These are phyloP conservation scores for Obelidium mucronatum DNA, from an alignment of 192 early-diverging fungal genomes.

Conservation along the genomic window DNA sequence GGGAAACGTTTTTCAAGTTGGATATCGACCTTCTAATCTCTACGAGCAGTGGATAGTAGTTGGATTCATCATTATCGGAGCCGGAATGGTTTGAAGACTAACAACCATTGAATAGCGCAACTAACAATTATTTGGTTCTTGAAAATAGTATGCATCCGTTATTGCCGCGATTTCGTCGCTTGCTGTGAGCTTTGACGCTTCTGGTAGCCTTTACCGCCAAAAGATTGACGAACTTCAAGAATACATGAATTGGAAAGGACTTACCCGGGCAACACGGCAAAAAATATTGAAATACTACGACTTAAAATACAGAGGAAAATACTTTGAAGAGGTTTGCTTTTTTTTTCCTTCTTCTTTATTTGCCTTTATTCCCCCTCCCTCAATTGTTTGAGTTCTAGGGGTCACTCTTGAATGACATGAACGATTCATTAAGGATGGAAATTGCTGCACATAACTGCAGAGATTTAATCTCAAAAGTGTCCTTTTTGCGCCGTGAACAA, in stretches of 20 bases:
- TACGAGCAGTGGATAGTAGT: neutral
- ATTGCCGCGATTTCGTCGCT: conserved; percentile 29
- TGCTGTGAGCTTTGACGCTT: conserved; percentile 29
- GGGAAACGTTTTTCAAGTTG: neutral
- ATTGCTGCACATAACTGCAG: conserved; percentile 41
- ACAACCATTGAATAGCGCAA: too few species aligned
- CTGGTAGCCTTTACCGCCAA: conserved; percentile 30
- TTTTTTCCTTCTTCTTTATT: neutral
- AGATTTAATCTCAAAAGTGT: conserved; percentile 35
- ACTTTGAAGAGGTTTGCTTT: conserved; percentile 10
- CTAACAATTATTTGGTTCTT: neutral
- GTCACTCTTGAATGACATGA: conserved; percentile 29
- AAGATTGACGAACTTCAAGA: conserved; percentile 39
- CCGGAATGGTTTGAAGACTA: neutral
- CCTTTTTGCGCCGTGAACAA: conserved; percentile 31
- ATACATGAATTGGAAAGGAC: conserved; percentile 33
- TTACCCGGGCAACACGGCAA: neutral
- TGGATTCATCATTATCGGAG: conserved; percentile 1
- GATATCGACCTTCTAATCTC: neutral
- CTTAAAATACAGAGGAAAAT: conserved; percentile 34
- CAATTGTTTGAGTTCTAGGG: neutral
- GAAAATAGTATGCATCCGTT: conserved; percentile 1
- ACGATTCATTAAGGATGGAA: conserved; percentile 33
- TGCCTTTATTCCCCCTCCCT: neutral
- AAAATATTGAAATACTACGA: conserved; percentile 45